Conservation (phyloP, 257 asterid species). For the Gynochthodes officinalis region DNA sequence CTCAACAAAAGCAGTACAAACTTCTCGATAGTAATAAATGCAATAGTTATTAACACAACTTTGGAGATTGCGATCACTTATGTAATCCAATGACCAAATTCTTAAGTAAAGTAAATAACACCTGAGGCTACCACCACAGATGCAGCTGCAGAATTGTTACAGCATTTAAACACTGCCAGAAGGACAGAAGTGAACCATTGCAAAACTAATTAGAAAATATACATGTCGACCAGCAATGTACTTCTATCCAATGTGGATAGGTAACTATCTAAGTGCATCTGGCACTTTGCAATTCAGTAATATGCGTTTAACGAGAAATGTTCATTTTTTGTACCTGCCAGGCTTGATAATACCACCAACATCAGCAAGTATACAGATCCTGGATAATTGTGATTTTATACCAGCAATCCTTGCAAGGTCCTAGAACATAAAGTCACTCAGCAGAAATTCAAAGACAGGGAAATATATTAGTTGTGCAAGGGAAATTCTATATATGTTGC, state of each 20-base stretch:
- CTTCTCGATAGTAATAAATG: no score
- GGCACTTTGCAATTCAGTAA: neutral
- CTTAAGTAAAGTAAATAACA: no score
- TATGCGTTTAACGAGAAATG: neutral
- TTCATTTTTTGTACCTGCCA: slow-evolving; percentile 22
- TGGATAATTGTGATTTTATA: slow-evolving; percentile 18
- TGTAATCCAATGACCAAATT: no score
- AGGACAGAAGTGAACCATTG: neutral
- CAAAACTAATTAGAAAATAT: neutral
- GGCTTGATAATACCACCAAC: slow-evolving; percentile 34
- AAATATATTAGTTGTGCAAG: no score
- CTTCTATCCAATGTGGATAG: neutral
- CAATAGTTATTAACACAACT: no score
- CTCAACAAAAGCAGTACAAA: no score
- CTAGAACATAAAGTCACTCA: neutral
- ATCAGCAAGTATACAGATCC: slow-evolving; percentile 22
- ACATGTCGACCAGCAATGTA: no score
- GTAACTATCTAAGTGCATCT: neutral
- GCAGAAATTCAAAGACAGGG: neutral
- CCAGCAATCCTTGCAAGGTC: slow-evolving; percentile 17
- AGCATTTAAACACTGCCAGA: no score
- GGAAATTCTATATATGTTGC: no score
- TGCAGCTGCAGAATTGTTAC: no score
- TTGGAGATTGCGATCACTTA: no score
- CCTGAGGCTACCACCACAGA: no score